Base-by-base conservation (phyloP, 2,329 filamentous ascomycete genomes). In the Aureobasidium sp. region DNA sequence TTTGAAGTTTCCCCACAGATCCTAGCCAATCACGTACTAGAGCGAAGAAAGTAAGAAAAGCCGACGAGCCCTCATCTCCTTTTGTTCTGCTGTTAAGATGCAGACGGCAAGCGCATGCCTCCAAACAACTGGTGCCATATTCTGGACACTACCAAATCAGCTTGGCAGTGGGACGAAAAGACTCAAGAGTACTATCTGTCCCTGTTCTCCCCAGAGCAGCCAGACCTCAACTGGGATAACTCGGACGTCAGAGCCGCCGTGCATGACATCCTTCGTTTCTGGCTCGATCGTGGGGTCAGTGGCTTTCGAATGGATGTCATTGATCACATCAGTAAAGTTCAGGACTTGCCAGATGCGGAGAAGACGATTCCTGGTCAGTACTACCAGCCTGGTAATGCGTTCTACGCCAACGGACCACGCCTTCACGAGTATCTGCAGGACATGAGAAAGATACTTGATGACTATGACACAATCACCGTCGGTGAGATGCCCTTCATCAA, bases 151-250 rank as follows among this genome's bases (percentile, higher is more conserved):
- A n/a, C n/a, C n/a, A n/a, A n/a, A n/a, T 83, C 77, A 59, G 79
- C 81, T 0, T 90, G 87, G 88, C 77, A 85, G 64, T 92, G 84
- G 78, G 88, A 92, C 68, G 86, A 89, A 66, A 69, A 74, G 21
- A 90, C 88, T 0, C 78, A 81, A 60, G 87, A 92, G 73, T 92
- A 90, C 71, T 92, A 90, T 68, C 82, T 92, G 0, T 85, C 89
- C 65, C 79, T 94, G 10, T 94, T 90, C 71, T 86, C 86, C 8
- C 83, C 81, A 8, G 86, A 90, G 67, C 89, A 93, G 71, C 89
- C 90, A 0, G 90, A 94, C 67, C 79, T 94, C 16, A 94, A 94
- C 74, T 94, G 89, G 89, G 89, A 93, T 69, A 89, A 88, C 62
- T 78, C 80, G 0, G 83, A 82, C 16, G 82, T 86, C 0, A 81